phyloP scores from a whole-genome alignment of 331 rosid species.

The Arachis monticola region DNA sequence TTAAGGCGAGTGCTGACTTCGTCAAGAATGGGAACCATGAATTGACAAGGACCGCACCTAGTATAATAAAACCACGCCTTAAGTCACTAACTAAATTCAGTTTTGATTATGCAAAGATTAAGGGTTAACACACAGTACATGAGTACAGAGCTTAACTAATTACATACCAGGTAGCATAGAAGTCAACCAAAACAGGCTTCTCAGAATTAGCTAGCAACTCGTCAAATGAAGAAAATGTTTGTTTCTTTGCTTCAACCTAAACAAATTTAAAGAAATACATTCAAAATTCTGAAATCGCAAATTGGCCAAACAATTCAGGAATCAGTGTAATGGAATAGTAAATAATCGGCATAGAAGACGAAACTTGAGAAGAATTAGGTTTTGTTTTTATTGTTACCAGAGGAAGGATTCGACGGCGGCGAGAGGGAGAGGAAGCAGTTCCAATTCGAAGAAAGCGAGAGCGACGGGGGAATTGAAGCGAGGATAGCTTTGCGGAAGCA shows the following conservation, averaged over 20 bases:
- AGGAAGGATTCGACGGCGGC: constrained; percentile 56
- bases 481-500: constrained; percentile 41
- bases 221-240: constrained; percentile 78
- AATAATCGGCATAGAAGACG: not conserved
- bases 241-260: constrained; percentile 87
- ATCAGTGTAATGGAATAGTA: not conserved
- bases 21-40: constrained; percentile 84
- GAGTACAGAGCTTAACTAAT: not conserved
- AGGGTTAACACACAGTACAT: not conserved
- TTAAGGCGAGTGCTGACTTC: constrained; percentile 68
- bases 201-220: constrained; percentile 79
- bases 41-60: constrained; percentile 99
- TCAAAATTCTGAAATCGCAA: not conserved
- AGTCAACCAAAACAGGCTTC: constrained; percentile 91
- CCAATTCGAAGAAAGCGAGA: constrained; percentile 48
- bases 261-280: constrained; percentile 1
- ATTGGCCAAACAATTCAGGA: not conserved
- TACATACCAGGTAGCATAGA: constrained; percentile 89
- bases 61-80: constrained; percentile 15
- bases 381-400: constrained; percentile 44
- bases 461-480: constrained; percentile 57
- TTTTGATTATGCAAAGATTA: no score
- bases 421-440: constrained; percentile 48
- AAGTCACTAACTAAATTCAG: constrained; percentile 28
- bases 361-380: not conserved